Conservation (phyloP, 2,329 filamentous ascomycete species). For the Scorias spongiosa region DNA sequence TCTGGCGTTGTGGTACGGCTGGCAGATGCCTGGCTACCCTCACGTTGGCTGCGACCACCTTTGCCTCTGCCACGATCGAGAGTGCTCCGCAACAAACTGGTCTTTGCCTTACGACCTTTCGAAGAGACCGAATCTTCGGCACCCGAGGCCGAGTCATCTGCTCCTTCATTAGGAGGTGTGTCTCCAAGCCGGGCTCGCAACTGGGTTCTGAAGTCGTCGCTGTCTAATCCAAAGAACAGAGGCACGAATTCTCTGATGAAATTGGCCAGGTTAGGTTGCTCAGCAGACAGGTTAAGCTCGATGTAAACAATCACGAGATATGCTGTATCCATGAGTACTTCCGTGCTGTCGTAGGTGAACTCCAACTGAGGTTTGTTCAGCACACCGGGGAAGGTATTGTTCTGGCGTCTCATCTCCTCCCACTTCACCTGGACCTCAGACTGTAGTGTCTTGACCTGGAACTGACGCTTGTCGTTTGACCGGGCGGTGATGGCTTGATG, state of each 20-base stretch:
- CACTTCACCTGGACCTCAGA: conserved; percentile 84
- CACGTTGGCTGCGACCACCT: conserved; percentile 56
- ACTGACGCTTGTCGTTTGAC: conserved; percentile 71
- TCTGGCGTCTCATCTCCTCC: conserved; percentile 68
- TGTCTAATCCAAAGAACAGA: conserved; percentile 34
- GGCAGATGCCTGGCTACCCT: conserved; percentile 59
- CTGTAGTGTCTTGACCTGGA: conserved; percentile 78
- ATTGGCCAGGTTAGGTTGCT: conserved; percentile 28
- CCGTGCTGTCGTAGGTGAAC: conserved; percentile 49
- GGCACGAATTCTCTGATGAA: conserved; percentile 37
- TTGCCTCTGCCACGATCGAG: conserved; percentile 65
- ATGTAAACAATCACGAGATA: conserved; percentile 29
- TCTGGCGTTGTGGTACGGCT: conserved; percentile 87
- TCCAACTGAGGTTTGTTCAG: conserved; percentile 45
- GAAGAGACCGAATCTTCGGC: conserved; percentile 57
- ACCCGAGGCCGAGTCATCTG: conserved; percentile 48
- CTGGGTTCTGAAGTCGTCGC: conserved; percentile 48
- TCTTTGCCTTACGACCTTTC: conserved; percentile 48
- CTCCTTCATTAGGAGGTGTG: conserved; percentile 52
- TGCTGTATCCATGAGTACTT: conserved; percentile 37
- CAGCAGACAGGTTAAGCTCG: conserved; percentile 26
- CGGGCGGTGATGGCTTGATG: conserved; percentile 90
- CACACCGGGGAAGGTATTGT: conserved; percentile 12
- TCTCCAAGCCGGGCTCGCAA: conserved; percentile 32
- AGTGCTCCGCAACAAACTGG: conserved; percentile 66